phyloP scores from a whole-genome alignment of 495 filamentous ascomycete species.

The Xylaria intraflava region DNA sequence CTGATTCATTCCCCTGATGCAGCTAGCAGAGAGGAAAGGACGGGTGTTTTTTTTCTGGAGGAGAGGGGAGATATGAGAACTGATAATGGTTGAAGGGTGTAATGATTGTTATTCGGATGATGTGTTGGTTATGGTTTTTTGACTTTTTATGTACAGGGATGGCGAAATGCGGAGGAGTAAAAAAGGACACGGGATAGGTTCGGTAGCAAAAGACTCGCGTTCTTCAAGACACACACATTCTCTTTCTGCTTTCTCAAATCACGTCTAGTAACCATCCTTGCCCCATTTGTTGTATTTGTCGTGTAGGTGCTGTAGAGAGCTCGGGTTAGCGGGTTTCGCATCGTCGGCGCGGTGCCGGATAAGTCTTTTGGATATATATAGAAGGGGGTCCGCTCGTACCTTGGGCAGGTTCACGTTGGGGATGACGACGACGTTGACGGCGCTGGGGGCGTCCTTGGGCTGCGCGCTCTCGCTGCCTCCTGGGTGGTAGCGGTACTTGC shows the following conservation, averaged over 20 bases:
- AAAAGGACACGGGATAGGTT: slow-evolving; percentile 6
- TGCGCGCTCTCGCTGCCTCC: slow-evolving; percentile 69
- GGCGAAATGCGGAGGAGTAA: neutral
- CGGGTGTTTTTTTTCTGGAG: neutral
- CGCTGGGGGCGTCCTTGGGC: slow-evolving; percentile 85
- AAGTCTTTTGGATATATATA: no score
- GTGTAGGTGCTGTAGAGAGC: slow-evolving; percentile 62
- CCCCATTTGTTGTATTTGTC: slow-evolving; percentile 98
- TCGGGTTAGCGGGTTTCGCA: neutral
- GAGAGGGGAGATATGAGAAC: neutral
- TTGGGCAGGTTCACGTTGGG: slow-evolving; percentile 89
- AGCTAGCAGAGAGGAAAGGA: neutral
- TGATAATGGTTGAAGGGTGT: neutral
- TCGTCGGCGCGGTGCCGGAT: no score
- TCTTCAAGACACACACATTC: neutral
- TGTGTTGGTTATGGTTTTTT: no score
- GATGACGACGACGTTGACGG: slow-evolving; percentile 86
- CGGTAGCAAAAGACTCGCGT: neutral
- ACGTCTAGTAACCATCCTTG: slow-evolving; percentile 56
- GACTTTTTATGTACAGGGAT: slow-evolving; percentile 11
- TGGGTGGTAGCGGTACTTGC: slow-evolving; percentile 90
- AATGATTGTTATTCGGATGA: slow-evolving; percentile 1
- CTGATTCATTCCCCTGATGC: neutral
- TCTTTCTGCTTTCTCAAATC: no score
- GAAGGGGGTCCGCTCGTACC: slow-evolving; percentile 45